phyloP scores from a whole-genome alignment of 495 filamentous ascomycete genomes.

The Xylaria bambusicola region DNA sequence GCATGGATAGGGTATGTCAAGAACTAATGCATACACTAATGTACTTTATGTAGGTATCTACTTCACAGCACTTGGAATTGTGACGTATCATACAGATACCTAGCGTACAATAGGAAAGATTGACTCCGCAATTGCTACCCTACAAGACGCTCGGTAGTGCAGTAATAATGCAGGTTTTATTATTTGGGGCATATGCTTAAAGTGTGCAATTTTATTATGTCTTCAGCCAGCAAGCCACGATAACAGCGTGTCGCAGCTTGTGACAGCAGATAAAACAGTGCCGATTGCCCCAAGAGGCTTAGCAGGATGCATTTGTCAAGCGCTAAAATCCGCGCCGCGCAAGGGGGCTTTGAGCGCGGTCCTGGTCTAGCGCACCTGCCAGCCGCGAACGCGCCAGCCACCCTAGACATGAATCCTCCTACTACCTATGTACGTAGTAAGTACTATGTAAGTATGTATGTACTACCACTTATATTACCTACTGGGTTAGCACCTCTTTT shows the following conservation, averaged over 20 bases:
- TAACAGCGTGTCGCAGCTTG: too few relatives aligned
- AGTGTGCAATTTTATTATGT: not conserved
- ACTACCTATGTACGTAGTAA: too few relatives aligned
- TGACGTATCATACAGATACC: not conserved
- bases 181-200: not conserved
- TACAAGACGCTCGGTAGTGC: not conserved
- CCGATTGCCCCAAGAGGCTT: not conserved
- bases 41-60: too few relatives aligned
- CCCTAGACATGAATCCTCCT: conserved; percentile 4
- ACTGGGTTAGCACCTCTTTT: conserved; percentile 3
- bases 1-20: too few relatives aligned
- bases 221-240: not conserved
- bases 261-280: too few relatives aligned
- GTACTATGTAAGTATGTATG: too few relatives aligned
- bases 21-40: too few relatives aligned
- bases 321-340: not conserved
- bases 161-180: too few relatives aligned
- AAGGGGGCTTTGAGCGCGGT: not conserved
- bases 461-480: too few relatives aligned
- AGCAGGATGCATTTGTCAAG: not conserved
- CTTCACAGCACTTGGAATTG: not conserved
- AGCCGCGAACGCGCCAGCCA: conserved; percentile 10
- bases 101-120: not conserved
- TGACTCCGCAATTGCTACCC: not conserved
- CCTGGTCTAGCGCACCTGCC: conserved; percentile 17